Conservation (phyloP, 2,329 filamentous ascomycete species). For the Hymenoscyphus scutula region DNA sequence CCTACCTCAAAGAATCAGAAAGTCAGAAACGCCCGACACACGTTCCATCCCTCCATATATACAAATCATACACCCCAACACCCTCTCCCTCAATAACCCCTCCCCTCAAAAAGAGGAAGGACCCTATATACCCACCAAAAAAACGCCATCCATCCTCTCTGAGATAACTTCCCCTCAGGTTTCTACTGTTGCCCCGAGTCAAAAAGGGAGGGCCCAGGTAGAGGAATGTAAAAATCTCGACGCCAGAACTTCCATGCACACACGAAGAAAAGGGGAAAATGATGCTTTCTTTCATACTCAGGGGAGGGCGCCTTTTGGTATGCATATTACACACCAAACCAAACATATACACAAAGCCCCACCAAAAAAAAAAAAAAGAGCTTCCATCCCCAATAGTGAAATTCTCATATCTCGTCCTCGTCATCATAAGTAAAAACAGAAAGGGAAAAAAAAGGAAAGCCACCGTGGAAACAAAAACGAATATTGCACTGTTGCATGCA, state of each 20-base stretch:
- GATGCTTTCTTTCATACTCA: not conserved
- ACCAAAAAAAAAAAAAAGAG: no score
- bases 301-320: not conserved
- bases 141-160: no score
- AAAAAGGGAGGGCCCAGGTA: no score
- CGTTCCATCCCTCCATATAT: no score
- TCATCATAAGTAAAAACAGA: not conserved
- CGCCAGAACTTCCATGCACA: not conserved
- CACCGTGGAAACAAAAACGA: not conserved
- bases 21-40: no score
- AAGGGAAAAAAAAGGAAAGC: not conserved
- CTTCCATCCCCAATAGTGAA: not conserved
- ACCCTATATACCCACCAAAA: no score
- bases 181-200: no score
- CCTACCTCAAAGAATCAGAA: no score
- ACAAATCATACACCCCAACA: no score
- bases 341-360: not conserved
- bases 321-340: not conserved
- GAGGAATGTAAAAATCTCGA: not conserved
- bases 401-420: not conserved
- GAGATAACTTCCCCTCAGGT: no score
- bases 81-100: no score
- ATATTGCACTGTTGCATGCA: not conserved
- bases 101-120: no score
- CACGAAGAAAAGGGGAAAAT: not conserved